Conservation (phyloP, 2,329 filamentous ascomycete genomes). For the Stagonosporopsis vannaccii region DNA sequence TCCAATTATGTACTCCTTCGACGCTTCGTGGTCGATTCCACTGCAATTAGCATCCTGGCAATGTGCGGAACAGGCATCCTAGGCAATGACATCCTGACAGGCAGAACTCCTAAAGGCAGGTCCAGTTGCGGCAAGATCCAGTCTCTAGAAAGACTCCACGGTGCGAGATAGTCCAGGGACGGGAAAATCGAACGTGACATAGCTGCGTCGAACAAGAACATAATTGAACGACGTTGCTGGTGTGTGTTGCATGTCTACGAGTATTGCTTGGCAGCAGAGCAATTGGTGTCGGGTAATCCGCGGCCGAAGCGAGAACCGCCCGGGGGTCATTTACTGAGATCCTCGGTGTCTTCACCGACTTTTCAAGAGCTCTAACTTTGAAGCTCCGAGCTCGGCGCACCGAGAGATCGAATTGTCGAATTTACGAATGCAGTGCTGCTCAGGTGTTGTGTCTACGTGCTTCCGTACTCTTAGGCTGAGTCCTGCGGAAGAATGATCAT, state of each 20-base stretch:
- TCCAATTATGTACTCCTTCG: background rate
- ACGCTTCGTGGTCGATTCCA: constrained; percentile 11
- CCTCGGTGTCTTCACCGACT: constrained; percentile 31
- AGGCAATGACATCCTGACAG: background rate
- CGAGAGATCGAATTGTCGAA: constrained; percentile 34
- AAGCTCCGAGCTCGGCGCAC: constrained; percentile 37
- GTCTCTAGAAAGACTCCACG: background rate
- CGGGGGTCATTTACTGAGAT: constrained; percentile 26
- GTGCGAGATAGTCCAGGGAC: constrained; percentile 10
- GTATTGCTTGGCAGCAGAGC: constrained; percentile 24
- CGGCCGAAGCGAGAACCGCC: constrained; percentile 27
- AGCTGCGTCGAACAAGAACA: constrained; percentile 35
- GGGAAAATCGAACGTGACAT: constrained; percentile 21
- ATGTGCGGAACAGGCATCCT: background rate
- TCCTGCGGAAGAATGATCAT: constrained; percentile 4
- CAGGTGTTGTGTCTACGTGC: constrained; percentile 14
- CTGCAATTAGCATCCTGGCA: constrained; percentile 17
- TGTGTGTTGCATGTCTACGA: constrained; percentile 29
- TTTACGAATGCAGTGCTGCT: constrained; percentile 37
- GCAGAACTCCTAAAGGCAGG: background rate
- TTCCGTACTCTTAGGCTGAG: background rate
- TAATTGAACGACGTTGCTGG: constrained; percentile 36
- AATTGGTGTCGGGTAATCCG: constrained; percentile 23
- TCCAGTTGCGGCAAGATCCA: background rate
- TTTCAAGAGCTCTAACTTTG: constrained; percentile 36